These are phyloP conservation scores for Penicillium brasilianum DNA, from an alignment of 2,329 filamentous ascomycete species.

Conservation along the genomic window DNA sequence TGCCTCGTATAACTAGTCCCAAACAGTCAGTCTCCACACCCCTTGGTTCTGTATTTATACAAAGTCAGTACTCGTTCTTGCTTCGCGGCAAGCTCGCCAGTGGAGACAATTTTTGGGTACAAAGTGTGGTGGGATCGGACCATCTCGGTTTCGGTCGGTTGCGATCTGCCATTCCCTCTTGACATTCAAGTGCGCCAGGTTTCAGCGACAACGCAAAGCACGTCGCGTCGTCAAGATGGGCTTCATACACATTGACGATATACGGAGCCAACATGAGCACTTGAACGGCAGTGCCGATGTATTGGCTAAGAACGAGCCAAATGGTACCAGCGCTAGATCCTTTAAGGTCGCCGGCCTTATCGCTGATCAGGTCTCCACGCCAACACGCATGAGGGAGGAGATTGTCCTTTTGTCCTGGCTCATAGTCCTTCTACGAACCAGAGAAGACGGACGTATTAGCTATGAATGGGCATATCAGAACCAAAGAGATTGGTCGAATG, in stretches of 20 bases:
- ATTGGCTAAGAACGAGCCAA: constrained; percentile 1
- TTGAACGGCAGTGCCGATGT: not conserved
- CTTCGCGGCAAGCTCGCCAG: constrained; percentile 17
- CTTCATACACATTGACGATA: constrained; percentile 23
- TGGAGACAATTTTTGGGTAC: constrained; percentile 22
- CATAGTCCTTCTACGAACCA: constrained; percentile 50
- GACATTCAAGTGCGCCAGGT: constrained; percentile 12
- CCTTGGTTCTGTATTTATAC: constrained; percentile 6
- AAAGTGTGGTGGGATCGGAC: constrained; percentile 21
- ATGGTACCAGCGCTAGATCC: constrained; percentile 24
- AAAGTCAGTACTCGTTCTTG: constrained; percentile 1
- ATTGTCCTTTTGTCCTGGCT: constrained; percentile 53
- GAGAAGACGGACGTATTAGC: constrained; percentile 44
- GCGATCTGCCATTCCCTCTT: constrained; percentile 12
- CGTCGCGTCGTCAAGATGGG: constrained; percentile 22
- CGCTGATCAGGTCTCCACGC: constrained; percentile 30
- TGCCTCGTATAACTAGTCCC: not conserved
- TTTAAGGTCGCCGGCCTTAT: constrained; percentile 39
- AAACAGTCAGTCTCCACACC: constrained; percentile 18
- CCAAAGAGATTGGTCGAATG: constrained; percentile 17
- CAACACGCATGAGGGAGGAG: constrained; percentile 49
- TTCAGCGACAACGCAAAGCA: not conserved
- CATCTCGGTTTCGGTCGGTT: constrained; percentile 16
- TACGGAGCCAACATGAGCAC: constrained; percentile 13
- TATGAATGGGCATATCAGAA: constrained; percentile 49